Evolutionary conservation across 2,329 filamentous ascomycete genomes (phyloP).

Genomic region (Teratosphaeria nubilosa): DNA sequence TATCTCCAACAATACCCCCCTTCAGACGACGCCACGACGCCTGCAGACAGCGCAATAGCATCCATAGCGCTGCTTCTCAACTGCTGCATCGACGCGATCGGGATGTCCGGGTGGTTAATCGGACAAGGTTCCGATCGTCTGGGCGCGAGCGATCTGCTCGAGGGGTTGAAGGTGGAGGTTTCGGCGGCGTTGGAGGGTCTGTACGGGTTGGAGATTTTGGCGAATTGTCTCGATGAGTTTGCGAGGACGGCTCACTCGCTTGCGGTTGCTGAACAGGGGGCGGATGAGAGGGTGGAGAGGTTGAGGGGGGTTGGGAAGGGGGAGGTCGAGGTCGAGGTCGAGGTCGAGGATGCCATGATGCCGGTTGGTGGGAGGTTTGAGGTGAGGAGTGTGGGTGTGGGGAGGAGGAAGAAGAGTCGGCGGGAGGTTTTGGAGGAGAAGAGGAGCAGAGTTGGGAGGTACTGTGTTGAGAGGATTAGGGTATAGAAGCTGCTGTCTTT

Average conservation of each 20-base stretch:
- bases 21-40: constrained; percentile 12
- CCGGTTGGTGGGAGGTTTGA: neutral
- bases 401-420: neutral
- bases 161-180: constrained; percentile 57
- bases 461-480: neutral
- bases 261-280: constrained; percentile 31
- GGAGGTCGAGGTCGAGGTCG: neutral
- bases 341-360: neutral
- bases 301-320: neutral
- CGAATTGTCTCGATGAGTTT: constrained; percentile 14
- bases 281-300: neutral
- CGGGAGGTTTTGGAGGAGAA: neutral
- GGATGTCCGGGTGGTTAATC: constrained; percentile 64
- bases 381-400: neutral
- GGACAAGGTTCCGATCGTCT: constrained; percentile 43
- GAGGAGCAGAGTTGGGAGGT: neutral
- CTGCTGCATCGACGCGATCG: constrained; percentile 65
- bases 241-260: constrained; percentile 61
- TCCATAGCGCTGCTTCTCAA: constrained; percentile 63
- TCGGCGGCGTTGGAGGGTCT: constrained; percentile 62
- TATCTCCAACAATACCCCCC: constrained; percentile 24
- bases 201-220: neutral
- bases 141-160: constrained; percentile 54
- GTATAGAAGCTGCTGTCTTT: neutral
- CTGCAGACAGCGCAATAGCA: constrained; percentile 58